Evolutionary conservation across 352 stramenopile species (phyloP).

Genomic region (Hyaloperonospora arabidopsidis): DNA sequence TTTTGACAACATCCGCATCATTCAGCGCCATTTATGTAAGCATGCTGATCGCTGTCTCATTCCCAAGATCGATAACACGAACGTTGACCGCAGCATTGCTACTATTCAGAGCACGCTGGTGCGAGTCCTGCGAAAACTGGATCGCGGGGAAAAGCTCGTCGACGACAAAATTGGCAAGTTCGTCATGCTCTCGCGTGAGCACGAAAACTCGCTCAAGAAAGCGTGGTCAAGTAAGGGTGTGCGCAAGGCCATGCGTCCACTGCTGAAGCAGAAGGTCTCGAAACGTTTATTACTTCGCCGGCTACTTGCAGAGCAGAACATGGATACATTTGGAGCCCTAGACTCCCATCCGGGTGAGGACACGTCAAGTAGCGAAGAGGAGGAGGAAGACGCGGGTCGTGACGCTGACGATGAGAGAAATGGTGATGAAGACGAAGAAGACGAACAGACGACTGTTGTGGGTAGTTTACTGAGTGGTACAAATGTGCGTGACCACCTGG

Average conservation of each 20-base stretch:
- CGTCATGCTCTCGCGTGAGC: slow-evolving; percentile 76
- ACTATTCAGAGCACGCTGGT: slow-evolving; percentile 82
- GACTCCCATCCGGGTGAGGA: slow-evolving; percentile 39
- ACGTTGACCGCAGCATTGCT: slow-evolving; percentile 79
- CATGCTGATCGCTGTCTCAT: slow-evolving; percentile 80
- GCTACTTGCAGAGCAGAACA: slow-evolving; percentile 67
- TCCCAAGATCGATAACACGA: slow-evolving; percentile 86
- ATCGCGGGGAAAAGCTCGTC: slow-evolving; percentile 65
- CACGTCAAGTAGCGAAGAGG: slow-evolving; percentile 72
- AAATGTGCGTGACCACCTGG: slow-evolving; percentile 40
- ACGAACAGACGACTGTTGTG: slow-evolving; percentile 74
- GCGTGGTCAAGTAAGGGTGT: slow-evolving; percentile 83
- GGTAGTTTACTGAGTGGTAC: slow-evolving; percentile 70
- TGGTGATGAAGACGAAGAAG: slow-evolving; percentile 59
- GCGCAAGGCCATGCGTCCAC: slow-evolving; percentile 76
- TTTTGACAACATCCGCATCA: slow-evolving; percentile 87
- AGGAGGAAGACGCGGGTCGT: slow-evolving; percentile 44
- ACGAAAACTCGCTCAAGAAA: slow-evolving; percentile 85
- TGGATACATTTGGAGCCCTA: slow-evolving; percentile 25
- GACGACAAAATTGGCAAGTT: slow-evolving; percentile 78
- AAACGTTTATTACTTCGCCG: slow-evolving; percentile 71
- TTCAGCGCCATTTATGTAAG: slow-evolving; percentile 81
- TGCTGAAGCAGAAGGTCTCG: slow-evolving; percentile 82
- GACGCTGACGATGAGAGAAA: slow-evolving; percentile 41
- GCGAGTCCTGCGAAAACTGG: slow-evolving; percentile 69